Percentiles rank a stretch among this genome's conserved stretches.
Evolutionary conservation across 768 basidiomycete species (phyloP).

Genomic region (Rhizopogon sp.): DNA sequence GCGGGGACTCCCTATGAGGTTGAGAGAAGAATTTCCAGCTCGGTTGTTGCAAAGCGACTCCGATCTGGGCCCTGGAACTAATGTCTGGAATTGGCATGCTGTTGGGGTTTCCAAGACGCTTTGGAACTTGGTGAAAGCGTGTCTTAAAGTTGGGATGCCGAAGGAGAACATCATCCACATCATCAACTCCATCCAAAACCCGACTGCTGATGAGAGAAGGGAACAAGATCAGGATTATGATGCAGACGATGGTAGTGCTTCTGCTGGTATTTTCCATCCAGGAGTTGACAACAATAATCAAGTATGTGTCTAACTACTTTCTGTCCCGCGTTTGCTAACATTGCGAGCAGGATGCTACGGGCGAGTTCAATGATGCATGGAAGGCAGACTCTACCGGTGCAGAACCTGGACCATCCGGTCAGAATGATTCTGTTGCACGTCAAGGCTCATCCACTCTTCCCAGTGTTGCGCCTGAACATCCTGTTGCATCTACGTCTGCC

Average conservation of each 20-base stretch:
- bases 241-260: slow-evolving; percentile 29
- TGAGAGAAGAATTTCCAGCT: slow-evolving; percentile 74
- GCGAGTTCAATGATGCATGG: slow-evolving; percentile 60
- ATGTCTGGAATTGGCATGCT: slow-evolving; percentile 76
- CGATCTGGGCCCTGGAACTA: slow-evolving; percentile 51
- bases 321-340: slow-evolving; percentile 6
- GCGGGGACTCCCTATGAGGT: slow-evolving; percentile 58
- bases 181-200: slow-evolving; percentile 51
- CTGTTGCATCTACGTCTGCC: slow-evolving; percentile 11
- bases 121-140: slow-evolving; percentile 70
- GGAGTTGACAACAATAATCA: slow-evolving; percentile 20
- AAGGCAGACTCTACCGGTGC: slow-evolving; percentile 47
- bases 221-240: slow-evolving; percentile 29
- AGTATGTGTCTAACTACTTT: slow-evolving; percentile 13
- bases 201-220: slow-evolving; percentile 29
- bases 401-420: slow-evolving; percentile 21
- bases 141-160: slow-evolving; percentile 50
- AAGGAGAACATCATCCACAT: slow-evolving; percentile 60
- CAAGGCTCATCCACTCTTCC: slow-evolving; percentile 3
- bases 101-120: slow-evolving; percentile 65
- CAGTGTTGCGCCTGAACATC: slow-evolving; percentile 12
- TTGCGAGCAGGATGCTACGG: slow-evolving; percentile 34
- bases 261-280: slow-evolving; percentile 16
- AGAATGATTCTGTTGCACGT: slow-evolving; percentile 10
- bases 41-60: slow-evolving; percentile 50